Conservation (phyloP, 2,329 filamentous ascomycete genomes). For the Pseudocercospora vitis region DNA sequence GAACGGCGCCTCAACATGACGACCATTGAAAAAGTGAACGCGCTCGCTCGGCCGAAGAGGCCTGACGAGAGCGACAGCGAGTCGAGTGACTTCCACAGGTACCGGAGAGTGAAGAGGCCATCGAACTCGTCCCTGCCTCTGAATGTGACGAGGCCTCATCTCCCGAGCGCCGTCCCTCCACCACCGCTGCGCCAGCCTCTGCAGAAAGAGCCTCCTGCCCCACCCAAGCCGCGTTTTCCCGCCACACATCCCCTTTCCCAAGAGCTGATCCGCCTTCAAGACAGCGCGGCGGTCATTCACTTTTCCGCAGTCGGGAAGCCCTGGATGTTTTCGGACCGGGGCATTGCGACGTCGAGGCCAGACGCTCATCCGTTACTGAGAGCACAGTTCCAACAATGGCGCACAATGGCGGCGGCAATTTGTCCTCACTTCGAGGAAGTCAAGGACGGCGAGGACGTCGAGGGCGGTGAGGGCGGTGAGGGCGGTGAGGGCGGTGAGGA, state of each 20-base stretch:
- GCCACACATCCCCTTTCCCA: conserved; percentile 20
- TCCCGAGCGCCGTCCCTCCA: too few species aligned
- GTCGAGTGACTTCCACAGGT: too few species aligned
- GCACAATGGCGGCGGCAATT: conserved; percentile 21
- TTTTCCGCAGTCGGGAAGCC: conserved; percentile 35
- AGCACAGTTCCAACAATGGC: conserved; percentile 31
- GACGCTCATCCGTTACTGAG: conserved; percentile 32
- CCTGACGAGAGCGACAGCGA: too few species aligned
- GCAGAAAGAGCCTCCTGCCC: too few species aligned
- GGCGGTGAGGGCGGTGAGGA: too few species aligned
- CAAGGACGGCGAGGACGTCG: too few species aligned
- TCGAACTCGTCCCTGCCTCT: background rate
- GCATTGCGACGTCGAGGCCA: conserved; percentile 14
- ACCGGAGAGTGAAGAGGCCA: too few species aligned
- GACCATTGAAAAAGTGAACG: conserved; percentile 22
- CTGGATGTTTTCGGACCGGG: conserved; percentile 24
- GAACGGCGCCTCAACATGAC: conserved; percentile 19
- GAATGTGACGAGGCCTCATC: too few species aligned
- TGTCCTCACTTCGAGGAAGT: conserved; percentile 11
- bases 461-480: too few species aligned
- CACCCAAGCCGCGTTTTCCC: conserved; percentile 20
- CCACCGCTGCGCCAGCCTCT: too few species aligned
- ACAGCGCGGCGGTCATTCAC: conserved; percentile 31
- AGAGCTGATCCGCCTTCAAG: conserved; percentile 27
- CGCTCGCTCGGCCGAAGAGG: conserved; percentile 8